These are phyloP conservation scores for Rhizopus delemar DNA, from an alignment of 371 early-diverging fungal genomes.

Conservation along the genomic window DNA sequence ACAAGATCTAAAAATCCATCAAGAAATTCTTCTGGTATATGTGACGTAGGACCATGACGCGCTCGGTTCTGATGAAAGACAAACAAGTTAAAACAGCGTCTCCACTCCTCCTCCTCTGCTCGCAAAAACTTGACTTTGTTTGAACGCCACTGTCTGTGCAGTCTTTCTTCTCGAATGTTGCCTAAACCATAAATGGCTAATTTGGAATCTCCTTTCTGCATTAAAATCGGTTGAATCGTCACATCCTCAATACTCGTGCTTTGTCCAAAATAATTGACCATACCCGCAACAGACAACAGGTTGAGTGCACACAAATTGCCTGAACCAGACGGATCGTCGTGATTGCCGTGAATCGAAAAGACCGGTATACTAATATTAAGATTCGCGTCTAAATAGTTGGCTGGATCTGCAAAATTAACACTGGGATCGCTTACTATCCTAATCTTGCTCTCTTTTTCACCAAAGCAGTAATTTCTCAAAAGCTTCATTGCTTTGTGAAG, in stretches of 20 bases:
- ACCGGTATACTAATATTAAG: constrained; percentile 88
- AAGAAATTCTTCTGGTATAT: constrained; percentile 90
- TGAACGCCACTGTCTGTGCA: constrained; percentile 82
- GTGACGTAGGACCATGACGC: constrained; percentile 79
- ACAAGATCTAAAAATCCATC: constrained; percentile 87
- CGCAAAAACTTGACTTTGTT: constrained; percentile 77
- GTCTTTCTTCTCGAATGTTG: constrained; percentile 92
- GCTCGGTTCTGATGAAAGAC: constrained; percentile 92
- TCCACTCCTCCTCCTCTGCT: constrained; percentile 59
- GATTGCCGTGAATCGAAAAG: constrained; percentile 99
- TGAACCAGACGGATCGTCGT: constrained; percentile 97
- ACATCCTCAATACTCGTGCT: constrained; percentile 75
- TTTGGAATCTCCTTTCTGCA: constrained; percentile 77
- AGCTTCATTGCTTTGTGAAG: constrained; percentile 78
- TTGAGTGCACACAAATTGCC: constrained; percentile 86
- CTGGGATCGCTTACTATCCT: constrained; percentile 76
- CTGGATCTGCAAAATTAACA: constrained; percentile 72
- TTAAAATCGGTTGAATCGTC: constrained; percentile 75
- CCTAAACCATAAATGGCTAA: constrained; percentile 96
- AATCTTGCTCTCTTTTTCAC: constrained; percentile 73
- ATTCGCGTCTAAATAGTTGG: constrained; percentile 92
- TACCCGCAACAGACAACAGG: constrained; percentile 79
- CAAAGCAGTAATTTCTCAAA: constrained; percentile 83
- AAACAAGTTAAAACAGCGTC: constrained; percentile 61
- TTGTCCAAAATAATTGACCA: constrained; percentile 97